These are phyloP conservation scores for Leishmania amazonensis DNA, from an alignment of 208 protist species.

Conservation along the genomic window DNA sequence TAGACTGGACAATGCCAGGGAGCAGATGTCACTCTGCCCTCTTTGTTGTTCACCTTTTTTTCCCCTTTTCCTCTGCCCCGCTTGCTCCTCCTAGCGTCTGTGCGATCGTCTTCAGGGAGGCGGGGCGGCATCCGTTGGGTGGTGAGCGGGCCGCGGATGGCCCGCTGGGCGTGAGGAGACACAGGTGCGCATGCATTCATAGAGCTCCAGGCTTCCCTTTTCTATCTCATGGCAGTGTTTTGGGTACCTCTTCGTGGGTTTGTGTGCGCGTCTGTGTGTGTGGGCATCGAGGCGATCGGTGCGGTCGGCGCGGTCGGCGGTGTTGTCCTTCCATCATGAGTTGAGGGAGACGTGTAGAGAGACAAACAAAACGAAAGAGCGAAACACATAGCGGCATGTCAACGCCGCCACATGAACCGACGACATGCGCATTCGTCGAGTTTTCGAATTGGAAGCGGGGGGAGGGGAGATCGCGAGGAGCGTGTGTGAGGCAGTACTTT, in stretches of 20 bases:
- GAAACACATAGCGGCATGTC: neutral
- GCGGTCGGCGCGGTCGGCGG: too few species aligned
- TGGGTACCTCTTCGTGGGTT: neutral
- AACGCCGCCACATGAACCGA: neutral
- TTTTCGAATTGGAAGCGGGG: neutral
- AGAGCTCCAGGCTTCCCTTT: neutral
- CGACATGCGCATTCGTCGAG: neutral
- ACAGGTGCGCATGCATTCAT: neutral
- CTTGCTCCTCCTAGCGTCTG: neutral
- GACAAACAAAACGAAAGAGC: neutral
- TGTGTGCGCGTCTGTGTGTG: neutral
- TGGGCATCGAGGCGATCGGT: neutral
- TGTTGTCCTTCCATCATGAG: neutral
- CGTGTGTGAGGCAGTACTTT: neutral
- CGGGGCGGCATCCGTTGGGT: neutral
- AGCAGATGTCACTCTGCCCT: neutral
- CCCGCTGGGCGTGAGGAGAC: neutral
- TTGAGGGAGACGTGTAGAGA: neutral
- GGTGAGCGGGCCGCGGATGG: neutral
- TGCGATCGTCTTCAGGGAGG: neutral
- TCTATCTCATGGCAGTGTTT: neutral
- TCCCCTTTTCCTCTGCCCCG: neutral
- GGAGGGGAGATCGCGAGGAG: neutral
- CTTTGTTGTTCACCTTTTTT: neutral
- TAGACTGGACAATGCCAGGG: neutral